These are phyloP conservation scores for Dalechampia spathulata DNA, from an alignment of 441 rosid species.

Conservation along the genomic window DNA sequence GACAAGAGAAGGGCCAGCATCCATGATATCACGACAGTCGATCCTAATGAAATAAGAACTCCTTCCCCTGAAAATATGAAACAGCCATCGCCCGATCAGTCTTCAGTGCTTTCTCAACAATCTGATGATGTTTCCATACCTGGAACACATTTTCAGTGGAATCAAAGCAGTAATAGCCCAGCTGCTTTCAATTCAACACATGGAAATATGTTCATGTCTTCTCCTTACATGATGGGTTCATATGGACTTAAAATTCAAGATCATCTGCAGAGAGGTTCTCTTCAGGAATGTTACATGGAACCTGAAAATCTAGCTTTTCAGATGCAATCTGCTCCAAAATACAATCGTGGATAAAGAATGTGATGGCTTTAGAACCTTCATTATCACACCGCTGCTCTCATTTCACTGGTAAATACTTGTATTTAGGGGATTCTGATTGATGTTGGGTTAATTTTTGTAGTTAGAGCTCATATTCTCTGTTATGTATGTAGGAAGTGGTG, in stretches of 20 bases:
- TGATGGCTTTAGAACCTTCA: constrained; percentile 8
- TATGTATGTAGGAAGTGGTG: constrained; percentile 7
- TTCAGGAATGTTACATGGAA: constrained; percentile 29
- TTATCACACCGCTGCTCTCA: constrained; percentile 9
- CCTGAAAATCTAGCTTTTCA: constrained; percentile 38
- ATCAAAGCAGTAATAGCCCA: constrained; percentile 32
- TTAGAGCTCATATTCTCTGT: constrained; percentile 15
- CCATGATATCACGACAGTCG: constrained; percentile 89
- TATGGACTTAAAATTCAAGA: constrained; percentile 38
- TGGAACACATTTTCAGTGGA: constrained; percentile 45
- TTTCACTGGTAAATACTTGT: too few relatives aligned
- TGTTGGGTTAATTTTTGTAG: constrained; percentile 13
- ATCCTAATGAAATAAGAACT: constrained; percentile 42
- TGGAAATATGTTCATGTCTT: constrained; percentile 32
- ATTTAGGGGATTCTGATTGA: too few relatives aligned
- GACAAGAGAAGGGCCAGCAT: constrained; percentile 96
- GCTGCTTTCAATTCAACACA: constrained; percentile 31
- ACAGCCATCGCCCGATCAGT: constrained; percentile 34
- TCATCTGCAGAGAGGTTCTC: constrained; percentile 24
- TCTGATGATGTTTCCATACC: constrained; percentile 23
- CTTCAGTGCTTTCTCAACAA: constrained; percentile 28
- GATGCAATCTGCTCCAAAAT: constrained; percentile 36
- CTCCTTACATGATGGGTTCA: constrained; percentile 31
- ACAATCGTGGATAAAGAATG: constrained; percentile 31
- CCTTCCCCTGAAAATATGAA: constrained; percentile 46